These are phyloP conservation scores for Tephrocybe sp. DNA, from an alignment of 768 basidiomycete species.

Conservation along the genomic window DNA sequence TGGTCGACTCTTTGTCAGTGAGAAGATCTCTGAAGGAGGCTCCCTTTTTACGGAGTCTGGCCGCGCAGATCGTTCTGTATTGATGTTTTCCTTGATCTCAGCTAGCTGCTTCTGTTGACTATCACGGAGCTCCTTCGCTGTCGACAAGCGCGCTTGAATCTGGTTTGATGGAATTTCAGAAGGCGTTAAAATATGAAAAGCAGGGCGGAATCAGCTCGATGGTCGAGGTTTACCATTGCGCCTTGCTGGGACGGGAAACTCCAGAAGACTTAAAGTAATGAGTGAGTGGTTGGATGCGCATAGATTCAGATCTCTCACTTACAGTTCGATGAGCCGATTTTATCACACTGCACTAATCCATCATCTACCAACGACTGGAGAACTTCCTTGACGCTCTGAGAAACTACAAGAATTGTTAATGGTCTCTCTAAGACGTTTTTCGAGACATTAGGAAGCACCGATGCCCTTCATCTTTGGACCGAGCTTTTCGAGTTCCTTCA, in stretches of 20 bases:
- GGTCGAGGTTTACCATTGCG: slow-evolving; percentile 48
- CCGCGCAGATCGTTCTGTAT: slow-evolving; percentile 51
- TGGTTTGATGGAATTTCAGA: too few species aligned
- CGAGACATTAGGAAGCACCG: slow-evolving; percentile 40
- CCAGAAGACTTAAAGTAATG: slow-evolving; percentile 74
- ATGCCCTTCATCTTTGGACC: slow-evolving; percentile 90
- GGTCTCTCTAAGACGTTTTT: background rate
- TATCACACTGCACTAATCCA: slow-evolving; percentile 82
- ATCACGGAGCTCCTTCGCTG: slow-evolving; percentile 46
- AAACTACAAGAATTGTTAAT: slow-evolving; percentile 48
- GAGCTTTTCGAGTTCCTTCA: slow-evolving; percentile 92
- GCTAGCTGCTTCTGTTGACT: slow-evolving; percentile 44
- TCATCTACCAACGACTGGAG: slow-evolving; percentile 87
- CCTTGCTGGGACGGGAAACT: slow-evolving; percentile 91
- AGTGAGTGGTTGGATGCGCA: slow-evolving; percentile 15
- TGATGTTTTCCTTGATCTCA: slow-evolving; percentile 49
- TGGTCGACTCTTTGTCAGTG: slow-evolving; percentile 27
- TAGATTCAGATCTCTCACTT: slow-evolving; percentile 27
- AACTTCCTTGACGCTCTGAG: slow-evolving; percentile 91
- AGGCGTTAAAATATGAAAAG: too few species aligned
- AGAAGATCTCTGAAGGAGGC: background rate
- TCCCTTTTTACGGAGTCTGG: slow-evolving; percentile 51
- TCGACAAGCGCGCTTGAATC: slow-evolving; percentile 58
- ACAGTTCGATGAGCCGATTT: slow-evolving; percentile 96
- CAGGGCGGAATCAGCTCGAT: too few species aligned